A percentile compares a stretch with the other conserved stretches of the same genome.
These are phyloP conservation scores for Fusarium pseudograminearum DNA, from an alignment of 2,329 filamentous ascomycete genomes.

Conservation along the genomic window DNA sequence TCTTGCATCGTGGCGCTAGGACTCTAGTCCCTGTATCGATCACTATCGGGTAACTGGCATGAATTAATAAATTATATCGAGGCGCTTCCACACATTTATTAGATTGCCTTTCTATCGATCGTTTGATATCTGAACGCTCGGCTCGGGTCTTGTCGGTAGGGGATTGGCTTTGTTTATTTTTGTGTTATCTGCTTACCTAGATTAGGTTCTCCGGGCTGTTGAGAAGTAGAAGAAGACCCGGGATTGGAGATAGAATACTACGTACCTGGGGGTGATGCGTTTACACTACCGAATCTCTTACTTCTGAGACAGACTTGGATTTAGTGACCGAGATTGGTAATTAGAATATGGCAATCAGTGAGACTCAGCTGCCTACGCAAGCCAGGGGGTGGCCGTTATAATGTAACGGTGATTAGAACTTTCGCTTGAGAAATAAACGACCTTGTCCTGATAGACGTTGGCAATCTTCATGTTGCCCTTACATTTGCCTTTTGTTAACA, in stretches of 20 bases:
- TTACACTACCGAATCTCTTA: not conserved
- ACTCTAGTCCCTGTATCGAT: slow-evolving; percentile 27
- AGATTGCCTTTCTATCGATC: not conserved
- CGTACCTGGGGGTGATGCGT: not conserved
- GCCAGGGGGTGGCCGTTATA: not conserved
- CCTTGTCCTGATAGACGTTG: not conserved
- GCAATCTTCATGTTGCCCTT: not conserved
- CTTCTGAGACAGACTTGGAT: not conserved
- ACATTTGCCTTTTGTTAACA: not conserved
- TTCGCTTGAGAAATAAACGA: not conserved
- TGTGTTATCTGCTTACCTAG: not conserved
- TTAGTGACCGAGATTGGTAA: not conserved
- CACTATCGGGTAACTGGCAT: slow-evolving; percentile 5
- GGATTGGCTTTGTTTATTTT: not conserved
- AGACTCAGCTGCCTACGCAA: not conserved
- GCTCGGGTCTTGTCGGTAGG: not conserved
- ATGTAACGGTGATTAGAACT: not conserved
- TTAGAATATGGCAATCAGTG: not conserved
- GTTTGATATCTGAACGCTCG: slow-evolving; percentile 2
- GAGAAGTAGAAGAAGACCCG: not conserved
- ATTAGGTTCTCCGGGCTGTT: not conserved
- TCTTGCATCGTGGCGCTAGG: slow-evolving; percentile 40
- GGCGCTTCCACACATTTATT: slow-evolving; percentile 7
- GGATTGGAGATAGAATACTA: too few species aligned
- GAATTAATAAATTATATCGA: not conserved